phyloP scores from a whole-genome alignment of 768 basidiomycete genomes.

The Phlebiopsis flavidoalba region DNA sequence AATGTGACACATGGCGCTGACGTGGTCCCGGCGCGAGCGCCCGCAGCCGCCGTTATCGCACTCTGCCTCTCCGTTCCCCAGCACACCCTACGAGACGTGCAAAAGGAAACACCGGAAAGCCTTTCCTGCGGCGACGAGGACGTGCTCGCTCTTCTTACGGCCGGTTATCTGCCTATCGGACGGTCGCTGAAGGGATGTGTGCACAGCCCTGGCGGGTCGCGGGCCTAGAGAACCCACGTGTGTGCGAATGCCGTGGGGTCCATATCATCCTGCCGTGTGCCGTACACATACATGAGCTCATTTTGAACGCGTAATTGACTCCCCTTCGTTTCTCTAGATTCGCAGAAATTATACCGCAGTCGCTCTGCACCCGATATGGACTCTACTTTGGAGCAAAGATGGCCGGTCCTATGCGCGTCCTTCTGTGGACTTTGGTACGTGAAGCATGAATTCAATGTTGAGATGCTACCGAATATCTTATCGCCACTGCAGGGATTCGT shows the following conservation, averaged over 20 bases:
- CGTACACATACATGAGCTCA: neutral
- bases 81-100: neutral
- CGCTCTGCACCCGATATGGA: constrained; percentile 87
- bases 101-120: too few relatives aligned
- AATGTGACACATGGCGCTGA: neutral
- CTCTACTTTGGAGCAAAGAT: constrained; percentile 85
- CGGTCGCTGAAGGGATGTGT: neutral
- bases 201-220: neutral
- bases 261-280: neutral
- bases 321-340: constrained; percentile 45
- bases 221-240: neutral
- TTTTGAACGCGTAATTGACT: neutral
- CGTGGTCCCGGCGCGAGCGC: neutral
- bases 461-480: neutral
- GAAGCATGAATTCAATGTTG: neutral
- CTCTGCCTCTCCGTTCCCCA: neutral
- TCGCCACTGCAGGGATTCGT: constrained; percentile 52
- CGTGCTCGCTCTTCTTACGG: neutral
- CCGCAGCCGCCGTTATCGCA: neutral
- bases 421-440: constrained; percentile 67
- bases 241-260: neutral
- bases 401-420: constrained; percentile 59
- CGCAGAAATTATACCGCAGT: constrained; percentile 89
- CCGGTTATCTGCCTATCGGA: neutral
- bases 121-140: too few relatives aligned